Conservation (phyloP, 2,329 filamentous ascomycete species). For the Neophaeococcomyces aloes region DNA sequence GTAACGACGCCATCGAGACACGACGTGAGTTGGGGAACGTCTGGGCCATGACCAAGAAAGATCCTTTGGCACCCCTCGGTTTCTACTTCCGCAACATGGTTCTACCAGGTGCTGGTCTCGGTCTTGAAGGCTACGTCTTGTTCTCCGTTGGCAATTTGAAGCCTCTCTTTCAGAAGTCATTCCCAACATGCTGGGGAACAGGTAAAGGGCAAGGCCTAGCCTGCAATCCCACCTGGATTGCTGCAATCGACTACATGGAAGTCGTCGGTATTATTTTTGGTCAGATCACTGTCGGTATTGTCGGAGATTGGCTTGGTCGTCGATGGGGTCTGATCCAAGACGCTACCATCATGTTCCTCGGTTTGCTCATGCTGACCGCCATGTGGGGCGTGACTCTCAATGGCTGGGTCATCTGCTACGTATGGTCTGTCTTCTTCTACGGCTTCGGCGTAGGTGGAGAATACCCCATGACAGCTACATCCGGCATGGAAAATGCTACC, state of each 20-base stretch:
- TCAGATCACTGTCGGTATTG: slow-evolving; percentile 75
- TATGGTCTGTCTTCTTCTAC: slow-evolving; percentile 89
- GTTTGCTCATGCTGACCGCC: slow-evolving; percentile 81
- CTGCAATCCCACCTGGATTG: slow-evolving; percentile 71
- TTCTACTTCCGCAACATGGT: slow-evolving; percentile 89
- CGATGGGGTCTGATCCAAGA: slow-evolving; percentile 95
- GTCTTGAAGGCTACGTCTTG: slow-evolving; percentile 87
- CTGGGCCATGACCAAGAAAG: slow-evolving; percentile 71
- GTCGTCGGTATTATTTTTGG: slow-evolving; percentile 91
- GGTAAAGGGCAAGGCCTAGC: slow-evolving; percentile 26
- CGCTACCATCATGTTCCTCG: slow-evolving; percentile 85
- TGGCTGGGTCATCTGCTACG: slow-evolving; percentile 96
- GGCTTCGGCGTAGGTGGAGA: slow-evolving; percentile 45
- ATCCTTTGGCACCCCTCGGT: slow-evolving; percentile 70
- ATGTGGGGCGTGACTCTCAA: slow-evolving; percentile 80
- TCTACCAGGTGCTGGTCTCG: slow-evolving; percentile 80
- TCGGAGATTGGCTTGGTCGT: slow-evolving; percentile 71
- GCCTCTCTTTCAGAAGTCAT: slow-evolving; percentile 66
- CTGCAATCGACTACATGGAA: slow-evolving; percentile 80
- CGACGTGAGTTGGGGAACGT: slow-evolving; percentile 56
- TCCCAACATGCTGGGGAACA: slow-evolving; percentile 66
- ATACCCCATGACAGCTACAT: slow-evolving; percentile 93
- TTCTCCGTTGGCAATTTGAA: slow-evolving; percentile 94
- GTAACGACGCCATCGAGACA: slow-evolving; percentile 61
- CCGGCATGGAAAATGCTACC: slow-evolving; percentile 83